Base-by-base conservation (phyloP, 2,329 filamentous ascomycete species). In the Fusarium metavorans region DNA sequence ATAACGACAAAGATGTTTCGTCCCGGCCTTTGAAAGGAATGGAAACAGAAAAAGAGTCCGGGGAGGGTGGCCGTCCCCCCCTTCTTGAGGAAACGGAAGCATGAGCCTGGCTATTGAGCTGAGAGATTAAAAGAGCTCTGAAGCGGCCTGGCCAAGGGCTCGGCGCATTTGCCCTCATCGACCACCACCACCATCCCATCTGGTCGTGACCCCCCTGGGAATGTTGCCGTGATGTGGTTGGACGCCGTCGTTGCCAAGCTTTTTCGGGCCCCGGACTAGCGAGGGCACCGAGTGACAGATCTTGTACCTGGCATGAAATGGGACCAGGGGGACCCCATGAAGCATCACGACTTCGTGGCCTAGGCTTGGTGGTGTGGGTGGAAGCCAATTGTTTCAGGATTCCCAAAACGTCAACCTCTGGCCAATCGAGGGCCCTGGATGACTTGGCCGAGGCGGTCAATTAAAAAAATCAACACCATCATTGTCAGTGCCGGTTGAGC, bases 1-100 rank as follows among this genome's bases (percentile, higher is more conserved):
- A 52, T 52, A 20, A 68, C 59, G 67, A 73, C 63, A 61, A 57
- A 66, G 57, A 54, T 72, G 63, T 72, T 70, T 67, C 71, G 71
- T 18, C 57, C 74, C 76, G 62, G 48, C 75, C 67, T 67, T 70
- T 41, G 70, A 66, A 59, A 69, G 72, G 73, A 71, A 77, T 70
- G 56, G 57, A 67, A 62, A 63, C 35, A 45, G 37, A 30, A 32
- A 32, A 45, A 56, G 10, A 35, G 54, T 48, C 14, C 34, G 34
- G 32, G 16, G 37, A 50, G 37, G 48, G 45, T 52, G 45, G 37
- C 43, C n/a, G 18, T n/a, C 20, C 56, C 34, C 32, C 34, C 23
- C 57, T 50, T 41, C 34, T 61, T 48, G 54, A 67, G 58, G 65
- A 57, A 32, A 18, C 16, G 64, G 65, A 57, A 32, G 48, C 18